Conservation (phyloP, 2,329 filamentous ascomycete species). For the Furcasterigmium sp. region DNA sequence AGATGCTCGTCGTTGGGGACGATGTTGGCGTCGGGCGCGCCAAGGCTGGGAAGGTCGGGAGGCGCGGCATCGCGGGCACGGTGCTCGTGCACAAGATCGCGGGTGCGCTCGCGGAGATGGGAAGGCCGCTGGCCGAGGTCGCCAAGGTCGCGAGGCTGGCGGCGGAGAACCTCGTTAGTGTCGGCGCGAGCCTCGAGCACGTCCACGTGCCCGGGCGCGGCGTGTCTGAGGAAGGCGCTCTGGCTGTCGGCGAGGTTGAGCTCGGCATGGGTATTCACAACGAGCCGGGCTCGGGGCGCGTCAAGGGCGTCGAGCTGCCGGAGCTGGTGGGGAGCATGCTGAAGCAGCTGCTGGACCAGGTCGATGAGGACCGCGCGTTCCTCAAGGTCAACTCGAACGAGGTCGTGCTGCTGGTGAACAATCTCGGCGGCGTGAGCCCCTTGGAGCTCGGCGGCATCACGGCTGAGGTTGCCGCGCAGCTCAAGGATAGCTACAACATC, state of each 20-base stretch:
- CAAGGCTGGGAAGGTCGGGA: constrained; percentile 84
- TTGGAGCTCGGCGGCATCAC: constrained; percentile 70
- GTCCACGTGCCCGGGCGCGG: constrained; percentile 87
- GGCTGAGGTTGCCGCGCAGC: constrained; percentile 60
- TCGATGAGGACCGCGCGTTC: constrained; percentile 67
- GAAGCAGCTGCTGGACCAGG: constrained; percentile 58
- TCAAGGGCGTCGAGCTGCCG: constrained; percentile 41
- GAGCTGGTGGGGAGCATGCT: constrained; percentile 61
- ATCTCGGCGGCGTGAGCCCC: constrained; percentile 67
- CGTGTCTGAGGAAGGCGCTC: constrained; percentile 43
- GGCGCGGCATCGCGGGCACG: constrained; percentile 86
- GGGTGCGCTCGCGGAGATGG: constrained; percentile 73
- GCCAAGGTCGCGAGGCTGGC: constrained; percentile 65
- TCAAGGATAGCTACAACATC: constrained; percentile 52
- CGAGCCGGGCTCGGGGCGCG: constrained; percentile 53
- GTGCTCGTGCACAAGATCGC: constrained; percentile 88
- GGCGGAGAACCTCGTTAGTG: constrained; percentile 73
- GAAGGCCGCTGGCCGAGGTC: constrained; percentile 64
- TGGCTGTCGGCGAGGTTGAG: constrained; percentile 54
- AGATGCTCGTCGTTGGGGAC: constrained; percentile 73
- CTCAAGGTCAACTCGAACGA: constrained; percentile 57
- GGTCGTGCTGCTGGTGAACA: constrained; percentile 68
- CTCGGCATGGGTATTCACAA: constrained; percentile 78
- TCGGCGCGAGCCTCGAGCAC: constrained; percentile 80
- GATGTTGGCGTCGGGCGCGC: constrained; percentile 83